Evolutionary conservation across 176 grass and related monocot genomes (phyloP).

Genomic region (Chloris gayana): DNA sequence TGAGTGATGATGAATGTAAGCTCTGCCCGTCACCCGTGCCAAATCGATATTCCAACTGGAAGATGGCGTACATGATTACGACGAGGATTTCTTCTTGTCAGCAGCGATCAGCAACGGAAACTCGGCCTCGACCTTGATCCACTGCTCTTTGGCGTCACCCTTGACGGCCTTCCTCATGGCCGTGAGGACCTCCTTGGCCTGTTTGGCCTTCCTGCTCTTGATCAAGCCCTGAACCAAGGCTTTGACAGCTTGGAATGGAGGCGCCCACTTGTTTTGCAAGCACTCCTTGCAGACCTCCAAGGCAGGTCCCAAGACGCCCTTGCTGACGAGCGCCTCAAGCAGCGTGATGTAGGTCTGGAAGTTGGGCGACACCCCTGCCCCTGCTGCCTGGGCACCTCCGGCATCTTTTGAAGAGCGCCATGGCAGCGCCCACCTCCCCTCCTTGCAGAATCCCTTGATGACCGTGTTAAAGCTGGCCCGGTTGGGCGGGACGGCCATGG

Average conservation of each 20-base stretch:
- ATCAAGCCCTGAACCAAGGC: conserved; percentile 58
- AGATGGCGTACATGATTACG: background rate
- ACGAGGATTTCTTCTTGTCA: background rate
- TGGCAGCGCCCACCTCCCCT: conserved; percentile 55
- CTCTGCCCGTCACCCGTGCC: too few species aligned
- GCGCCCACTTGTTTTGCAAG: conserved; percentile 62
- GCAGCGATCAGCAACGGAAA: conserved; percentile 35
- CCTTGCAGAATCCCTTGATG: conserved; percentile 59
- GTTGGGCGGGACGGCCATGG: conserved; percentile 59
- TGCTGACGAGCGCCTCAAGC: conserved; percentile 62
- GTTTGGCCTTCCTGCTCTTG: conserved; percentile 56
- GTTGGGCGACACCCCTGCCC: conserved; percentile 50
- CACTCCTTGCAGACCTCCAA: conserved; percentile 72
- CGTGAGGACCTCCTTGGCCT: conserved; percentile 54
- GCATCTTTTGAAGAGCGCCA: conserved; percentile 63
- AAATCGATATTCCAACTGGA: background rate
- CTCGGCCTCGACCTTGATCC: conserved; percentile 71
- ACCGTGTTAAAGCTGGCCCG: conserved; percentile 53
- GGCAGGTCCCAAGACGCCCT: conserved; percentile 41
- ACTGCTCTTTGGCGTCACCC: conserved; percentile 59
- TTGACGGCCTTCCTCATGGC: conserved; percentile 57
- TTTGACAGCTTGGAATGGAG: conserved; percentile 61
- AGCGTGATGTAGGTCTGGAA: conserved; percentile 59
- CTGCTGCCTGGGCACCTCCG: conserved; percentile 43
- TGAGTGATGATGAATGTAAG: background rate